Evolutionary conservation across 352 stramenopile species (phyloP).

Genomic region (Pythium pyrilobum): DNA sequence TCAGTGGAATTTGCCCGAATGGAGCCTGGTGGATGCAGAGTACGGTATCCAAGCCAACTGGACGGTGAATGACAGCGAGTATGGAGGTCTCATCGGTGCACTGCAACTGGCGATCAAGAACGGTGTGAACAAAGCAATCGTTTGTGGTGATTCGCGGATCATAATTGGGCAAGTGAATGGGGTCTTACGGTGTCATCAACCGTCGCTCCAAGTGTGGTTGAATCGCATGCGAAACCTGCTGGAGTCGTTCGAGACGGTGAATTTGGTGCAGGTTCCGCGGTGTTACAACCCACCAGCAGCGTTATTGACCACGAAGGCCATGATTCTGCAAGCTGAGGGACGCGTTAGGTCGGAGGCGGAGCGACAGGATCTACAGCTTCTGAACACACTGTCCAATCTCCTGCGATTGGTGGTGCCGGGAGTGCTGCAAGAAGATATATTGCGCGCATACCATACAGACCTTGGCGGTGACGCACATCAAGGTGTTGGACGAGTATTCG

Average conservation of each 20-base stretch:
- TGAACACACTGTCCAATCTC: not conserved
- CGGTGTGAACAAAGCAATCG: not conserved
- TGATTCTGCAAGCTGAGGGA: not conserved
- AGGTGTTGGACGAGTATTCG: not conserved
- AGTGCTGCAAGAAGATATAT: not conserved
- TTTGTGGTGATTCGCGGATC: conserved; percentile 4
- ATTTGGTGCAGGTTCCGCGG: not conserved
- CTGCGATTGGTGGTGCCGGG: not conserved
- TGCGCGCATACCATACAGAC: conserved; percentile 2
- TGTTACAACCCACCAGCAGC: conserved; percentile 3
- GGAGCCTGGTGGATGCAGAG: not conserved
- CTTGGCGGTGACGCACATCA: not conserved
- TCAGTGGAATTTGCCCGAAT: not conserved
- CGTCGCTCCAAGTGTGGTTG: not conserved
- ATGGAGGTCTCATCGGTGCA: not conserved
- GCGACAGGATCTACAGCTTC: not conserved
- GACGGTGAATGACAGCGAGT: conserved; percentile 8
- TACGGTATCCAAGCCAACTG: not conserved
- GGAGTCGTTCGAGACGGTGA: not conserved
- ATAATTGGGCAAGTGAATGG: conserved; percentile 2
- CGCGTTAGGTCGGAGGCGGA: not conserved
- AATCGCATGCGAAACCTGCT: not conserved
- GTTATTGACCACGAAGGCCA: not conserved
- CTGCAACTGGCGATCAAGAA: not conserved
- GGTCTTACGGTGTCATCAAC: not conserved